These are phyloP conservation scores for Pythium plurisporium DNA, from an alignment of 352 stramenopile species.

Conservation along the genomic window DNA sequence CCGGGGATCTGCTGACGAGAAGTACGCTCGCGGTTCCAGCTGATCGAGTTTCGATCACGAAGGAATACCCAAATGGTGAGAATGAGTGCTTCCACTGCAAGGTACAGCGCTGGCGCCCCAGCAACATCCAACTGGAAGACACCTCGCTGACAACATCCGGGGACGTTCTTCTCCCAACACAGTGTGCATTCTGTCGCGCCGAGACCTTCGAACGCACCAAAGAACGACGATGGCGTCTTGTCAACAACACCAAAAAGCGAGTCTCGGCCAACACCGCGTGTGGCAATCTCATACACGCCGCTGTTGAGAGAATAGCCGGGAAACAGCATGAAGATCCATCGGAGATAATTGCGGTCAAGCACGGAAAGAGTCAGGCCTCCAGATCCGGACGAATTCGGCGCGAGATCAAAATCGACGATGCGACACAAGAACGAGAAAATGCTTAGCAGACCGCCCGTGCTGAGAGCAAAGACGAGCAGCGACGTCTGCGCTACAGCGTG, in stretches of 20 bases:
- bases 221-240: constrained; percentile 44
- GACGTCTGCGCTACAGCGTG: constrained; percentile 58
- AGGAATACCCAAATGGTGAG: constrained; percentile 48
- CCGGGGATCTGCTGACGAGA: not conserved
- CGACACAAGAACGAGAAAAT: constrained; percentile 79
- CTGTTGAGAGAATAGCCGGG: constrained; percentile 63
- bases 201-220: constrained; percentile 45
- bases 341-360: constrained; percentile 62
- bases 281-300: constrained; percentile 67
- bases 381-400: constrained; percentile 43
- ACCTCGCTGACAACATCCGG: constrained; percentile 44
- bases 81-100: constrained; percentile 38
- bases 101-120: constrained; percentile 41
- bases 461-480: constrained; percentile 54
- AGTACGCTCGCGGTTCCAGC: not conserved
- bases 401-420: constrained; percentile 45
- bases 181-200: constrained; percentile 29
- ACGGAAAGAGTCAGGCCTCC: constrained; percentile 53
- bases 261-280: constrained; percentile 52
- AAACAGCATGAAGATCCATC: constrained; percentile 70
- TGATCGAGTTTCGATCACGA: constrained; percentile 20
- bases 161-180: constrained; percentile 42
- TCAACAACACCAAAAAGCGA: constrained; percentile 32
- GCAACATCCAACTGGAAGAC: constrained; percentile 58
- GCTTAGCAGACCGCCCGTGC: constrained; percentile 53